phyloP scores from a whole-genome alignment of 768 basidiomycete genomes.

The Leucocoprinus sp. region DNA sequence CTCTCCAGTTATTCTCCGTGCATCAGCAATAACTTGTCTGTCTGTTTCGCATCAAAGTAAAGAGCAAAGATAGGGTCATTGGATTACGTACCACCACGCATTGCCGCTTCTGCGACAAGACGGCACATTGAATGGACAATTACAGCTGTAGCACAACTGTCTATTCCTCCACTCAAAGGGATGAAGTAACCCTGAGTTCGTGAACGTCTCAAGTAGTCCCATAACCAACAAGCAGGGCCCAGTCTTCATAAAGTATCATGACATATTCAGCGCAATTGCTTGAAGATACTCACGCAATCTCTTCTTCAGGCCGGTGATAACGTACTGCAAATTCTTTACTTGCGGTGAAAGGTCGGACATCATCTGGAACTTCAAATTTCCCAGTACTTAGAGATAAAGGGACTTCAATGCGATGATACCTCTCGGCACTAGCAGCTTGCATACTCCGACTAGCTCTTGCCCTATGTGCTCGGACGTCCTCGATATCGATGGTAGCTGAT shows the following conservation, averaged over 20 bases:
- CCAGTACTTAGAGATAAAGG: conserved; percentile 73
- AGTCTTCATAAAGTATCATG: conserved; percentile 39
- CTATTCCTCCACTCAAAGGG: conserved; percentile 93
- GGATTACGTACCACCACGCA: conserved; percentile 50
- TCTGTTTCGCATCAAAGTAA: conserved; percentile 32
- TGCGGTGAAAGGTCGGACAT: conserved; percentile 30
- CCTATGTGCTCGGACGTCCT: conserved; percentile 88
- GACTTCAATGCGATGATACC: conserved; percentile 78
- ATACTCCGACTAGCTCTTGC: conserved; percentile 77
- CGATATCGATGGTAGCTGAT: conserved; percentile 93
- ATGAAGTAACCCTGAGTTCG: conserved; percentile 92
- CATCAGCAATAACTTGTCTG: conserved; percentile 82
- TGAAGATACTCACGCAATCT: conserved; percentile 76
- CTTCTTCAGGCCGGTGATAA: conserved; percentile 89
- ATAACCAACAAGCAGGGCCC: conserved; percentile 99
- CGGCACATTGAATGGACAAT: conserved; percentile 98
- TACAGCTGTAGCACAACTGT: conserved; percentile 93
- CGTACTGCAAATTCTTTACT: conserved; percentile 39
- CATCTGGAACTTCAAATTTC: conserved; percentile 51
- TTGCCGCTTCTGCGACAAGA: conserved; percentile 74
- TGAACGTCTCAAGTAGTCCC: conserved; percentile 96
- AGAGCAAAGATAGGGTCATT: background rate
- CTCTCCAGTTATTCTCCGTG: conserved; percentile 82
- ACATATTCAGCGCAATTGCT: background rate
- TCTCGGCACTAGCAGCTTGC: conserved; percentile 73